These are phyloP conservation scores for Pholiota conissans DNA, from an alignment of 768 basidiomycete genomes.

Conservation along the genomic window DNA sequence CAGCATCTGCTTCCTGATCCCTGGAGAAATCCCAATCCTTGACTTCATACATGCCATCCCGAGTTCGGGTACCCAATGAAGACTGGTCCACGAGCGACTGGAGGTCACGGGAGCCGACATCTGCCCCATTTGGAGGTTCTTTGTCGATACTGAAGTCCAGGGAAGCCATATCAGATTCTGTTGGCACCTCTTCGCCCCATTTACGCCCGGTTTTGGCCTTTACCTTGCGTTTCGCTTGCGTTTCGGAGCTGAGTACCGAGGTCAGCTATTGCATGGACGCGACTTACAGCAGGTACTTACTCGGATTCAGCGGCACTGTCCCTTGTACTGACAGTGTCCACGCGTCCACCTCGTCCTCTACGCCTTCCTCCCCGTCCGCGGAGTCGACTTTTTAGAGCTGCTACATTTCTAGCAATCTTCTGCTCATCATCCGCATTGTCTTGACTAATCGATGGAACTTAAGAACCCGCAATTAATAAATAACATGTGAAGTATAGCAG, in stretches of 20 bases:
- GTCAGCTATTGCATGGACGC: conserved; percentile 2
- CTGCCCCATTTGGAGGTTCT: conserved; percentile 32
- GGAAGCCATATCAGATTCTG: conserved; percentile 88
- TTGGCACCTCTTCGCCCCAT: conserved; percentile 85
- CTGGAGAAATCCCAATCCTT: conserved; percentile 80
- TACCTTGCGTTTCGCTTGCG: conserved; percentile 57
- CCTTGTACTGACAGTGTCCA: conserved; percentile 50
- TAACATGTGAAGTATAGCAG: not conserved
- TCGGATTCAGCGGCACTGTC: conserved; percentile 70
- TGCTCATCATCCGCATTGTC: conserved; percentile 74
- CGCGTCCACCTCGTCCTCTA: conserved; percentile 51
- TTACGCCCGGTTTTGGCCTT: conserved; percentile 80
- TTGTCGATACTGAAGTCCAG: conserved; percentile 84
- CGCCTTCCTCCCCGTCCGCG: conserved; percentile 72
- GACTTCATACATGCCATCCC: conserved; percentile 66
- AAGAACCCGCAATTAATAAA: conserved; percentile 46
- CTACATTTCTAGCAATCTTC: conserved; percentile 89
- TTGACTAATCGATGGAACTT: conserved; percentile 32
- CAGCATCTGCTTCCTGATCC: conserved; percentile 30
- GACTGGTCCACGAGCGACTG: conserved; percentile 64
- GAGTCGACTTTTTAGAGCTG: conserved; percentile 83
- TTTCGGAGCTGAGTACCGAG: conserved; percentile 51
- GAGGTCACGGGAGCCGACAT: conserved; percentile 46
- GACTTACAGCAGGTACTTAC: conserved; percentile 42
- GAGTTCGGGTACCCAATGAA: conserved; percentile 75